These are phyloP conservation scores for Claviceps sp. DNA, from an alignment of 2,329 filamentous ascomycete species.

Conservation along the genomic window DNA sequence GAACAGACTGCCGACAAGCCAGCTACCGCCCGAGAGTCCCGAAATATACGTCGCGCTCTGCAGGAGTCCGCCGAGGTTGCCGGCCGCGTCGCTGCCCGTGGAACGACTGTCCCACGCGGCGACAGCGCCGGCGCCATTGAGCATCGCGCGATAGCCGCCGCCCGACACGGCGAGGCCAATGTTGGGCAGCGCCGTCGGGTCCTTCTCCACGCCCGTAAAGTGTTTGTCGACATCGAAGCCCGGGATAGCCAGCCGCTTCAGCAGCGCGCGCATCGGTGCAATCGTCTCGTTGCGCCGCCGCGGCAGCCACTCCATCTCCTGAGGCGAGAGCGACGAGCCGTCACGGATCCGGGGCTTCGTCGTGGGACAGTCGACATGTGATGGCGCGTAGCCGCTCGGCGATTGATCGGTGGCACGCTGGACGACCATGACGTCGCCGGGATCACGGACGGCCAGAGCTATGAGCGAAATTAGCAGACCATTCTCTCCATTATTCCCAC, in stretches of 20 bases:
- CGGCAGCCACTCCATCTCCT: conserved; percentile 63
- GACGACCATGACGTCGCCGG: conserved; percentile 6
- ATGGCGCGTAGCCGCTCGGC: conserved; percentile 53
- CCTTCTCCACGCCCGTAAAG: conserved; percentile 31
- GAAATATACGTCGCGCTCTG: conserved; percentile 72
- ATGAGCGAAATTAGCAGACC: not conserved
- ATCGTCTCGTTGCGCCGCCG: conserved; percentile 60
- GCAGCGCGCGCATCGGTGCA: conserved; percentile 59
- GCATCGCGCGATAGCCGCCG: conserved; percentile 75
- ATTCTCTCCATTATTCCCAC: too few relatives aligned
- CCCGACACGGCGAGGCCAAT: conserved; percentile 70
- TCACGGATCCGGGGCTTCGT: conserved; percentile 60
- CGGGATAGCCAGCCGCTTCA: conserved; percentile 59
- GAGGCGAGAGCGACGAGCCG: conserved; percentile 39
- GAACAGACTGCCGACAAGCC: conserved; percentile 73
- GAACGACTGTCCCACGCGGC: conserved; percentile 70
- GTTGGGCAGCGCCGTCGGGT: conserved; percentile 29
- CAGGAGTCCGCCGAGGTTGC: conserved; percentile 67
- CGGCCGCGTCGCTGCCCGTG: conserved; percentile 26
- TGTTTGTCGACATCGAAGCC: conserved; percentile 66
- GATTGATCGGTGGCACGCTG: conserved; percentile 19
- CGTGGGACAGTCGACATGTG: conserved; percentile 52
- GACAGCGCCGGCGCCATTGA: conserved; percentile 69
- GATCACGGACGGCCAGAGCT: not conserved
- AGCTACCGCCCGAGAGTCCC: conserved; percentile 70